Evolutionary conservation across 139 green algal species (phyloP).

Genomic region (Asterochloris sp.): DNA sequence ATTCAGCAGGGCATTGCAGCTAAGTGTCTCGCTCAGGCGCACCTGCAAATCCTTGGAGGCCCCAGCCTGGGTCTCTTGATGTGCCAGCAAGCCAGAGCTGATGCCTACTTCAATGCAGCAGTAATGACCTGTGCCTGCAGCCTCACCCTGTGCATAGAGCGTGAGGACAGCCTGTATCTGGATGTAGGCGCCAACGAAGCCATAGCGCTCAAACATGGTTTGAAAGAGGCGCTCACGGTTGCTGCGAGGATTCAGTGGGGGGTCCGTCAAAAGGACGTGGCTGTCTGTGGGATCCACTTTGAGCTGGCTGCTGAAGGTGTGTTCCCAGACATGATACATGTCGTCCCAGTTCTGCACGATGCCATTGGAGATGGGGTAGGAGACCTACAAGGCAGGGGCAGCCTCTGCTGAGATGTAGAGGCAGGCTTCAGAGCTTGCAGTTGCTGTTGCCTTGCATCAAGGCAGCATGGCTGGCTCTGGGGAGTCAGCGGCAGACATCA

Average conservation of each 20-base stretch:
- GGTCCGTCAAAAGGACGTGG: constrained; percentile 71
- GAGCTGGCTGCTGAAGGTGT: constrained; percentile 50
- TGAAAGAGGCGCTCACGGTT: constrained; percentile 61
- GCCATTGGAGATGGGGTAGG: constrained; percentile 69
- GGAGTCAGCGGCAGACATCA: no score
- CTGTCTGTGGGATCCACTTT: constrained; percentile 21
- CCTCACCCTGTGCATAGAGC: constrained; percentile 69
- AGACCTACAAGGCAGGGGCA: constrained; percentile 45
- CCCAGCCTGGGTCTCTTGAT: no score
- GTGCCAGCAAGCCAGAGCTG: no score
- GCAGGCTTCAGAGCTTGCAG: no score
- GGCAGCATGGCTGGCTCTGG: no score
- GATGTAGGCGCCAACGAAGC: constrained; percentile 54
- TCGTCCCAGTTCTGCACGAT: constrained; percentile 72
- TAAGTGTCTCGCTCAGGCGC: no score
- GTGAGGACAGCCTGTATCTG: constrained; percentile 85
- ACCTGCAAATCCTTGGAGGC: no score
- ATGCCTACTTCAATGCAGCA: no score
- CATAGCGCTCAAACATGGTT: constrained; percentile 72
- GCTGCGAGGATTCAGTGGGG: constrained; percentile 52
- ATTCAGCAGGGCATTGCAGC: no score
- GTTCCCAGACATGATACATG: constrained; percentile 66
- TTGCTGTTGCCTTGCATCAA: no score
- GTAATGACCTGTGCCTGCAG: no score
- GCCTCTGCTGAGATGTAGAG: no score